Conservation (phyloP, 1,284 basidiomycete species). For the Termitomyces sp. region DNA sequence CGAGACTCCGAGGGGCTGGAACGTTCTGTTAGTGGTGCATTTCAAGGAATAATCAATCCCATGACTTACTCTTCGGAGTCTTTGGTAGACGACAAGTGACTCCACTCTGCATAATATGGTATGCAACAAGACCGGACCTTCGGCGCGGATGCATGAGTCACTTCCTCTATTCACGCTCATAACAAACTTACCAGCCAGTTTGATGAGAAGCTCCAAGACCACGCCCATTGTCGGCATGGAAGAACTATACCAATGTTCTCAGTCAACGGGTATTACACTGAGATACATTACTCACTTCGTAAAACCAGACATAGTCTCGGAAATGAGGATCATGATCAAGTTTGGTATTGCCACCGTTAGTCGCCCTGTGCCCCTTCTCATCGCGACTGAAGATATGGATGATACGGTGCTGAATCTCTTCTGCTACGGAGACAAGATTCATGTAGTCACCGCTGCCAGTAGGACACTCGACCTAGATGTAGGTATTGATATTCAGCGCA, state of each 20-base stretch:
- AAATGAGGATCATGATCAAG: slow-evolving; percentile 94
- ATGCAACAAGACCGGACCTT: slow-evolving; percentile 89
- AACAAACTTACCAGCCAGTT: slow-evolving; percentile 79
- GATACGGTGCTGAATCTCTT: slow-evolving; percentile 95
- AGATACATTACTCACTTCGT: slow-evolving; percentile 56
- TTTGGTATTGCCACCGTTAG: slow-evolving; percentile 86
- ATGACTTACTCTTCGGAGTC: slow-evolving; percentile 75
- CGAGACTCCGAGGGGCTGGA: slow-evolving; percentile 80
- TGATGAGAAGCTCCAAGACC: slow-evolving; percentile 97
- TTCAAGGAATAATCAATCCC: background rate
- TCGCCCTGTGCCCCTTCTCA: slow-evolving; percentile 78
- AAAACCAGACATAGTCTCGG: slow-evolving; percentile 93
- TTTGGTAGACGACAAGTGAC: slow-evolving; percentile 80
- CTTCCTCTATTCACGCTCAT: slow-evolving; percentile 3
- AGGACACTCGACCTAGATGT: slow-evolving; percentile 81
- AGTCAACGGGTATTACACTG: background rate
- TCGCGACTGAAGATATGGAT: slow-evolving; percentile 97
- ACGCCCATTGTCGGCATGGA: slow-evolving; percentile 89
- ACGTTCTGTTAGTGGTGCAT: slow-evolving; percentile 3
- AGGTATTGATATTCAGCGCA: background rate
- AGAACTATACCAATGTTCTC: slow-evolving; percentile 55
- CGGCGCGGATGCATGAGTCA: background rate
- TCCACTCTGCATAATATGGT: slow-evolving; percentile 86
- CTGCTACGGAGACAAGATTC: slow-evolving; percentile 89
- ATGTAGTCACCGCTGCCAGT: slow-evolving; percentile 94